Evolutionary conservation across 768 basidiomycete genomes (phyloP).

Genomic region (Russula lepida): DNA sequence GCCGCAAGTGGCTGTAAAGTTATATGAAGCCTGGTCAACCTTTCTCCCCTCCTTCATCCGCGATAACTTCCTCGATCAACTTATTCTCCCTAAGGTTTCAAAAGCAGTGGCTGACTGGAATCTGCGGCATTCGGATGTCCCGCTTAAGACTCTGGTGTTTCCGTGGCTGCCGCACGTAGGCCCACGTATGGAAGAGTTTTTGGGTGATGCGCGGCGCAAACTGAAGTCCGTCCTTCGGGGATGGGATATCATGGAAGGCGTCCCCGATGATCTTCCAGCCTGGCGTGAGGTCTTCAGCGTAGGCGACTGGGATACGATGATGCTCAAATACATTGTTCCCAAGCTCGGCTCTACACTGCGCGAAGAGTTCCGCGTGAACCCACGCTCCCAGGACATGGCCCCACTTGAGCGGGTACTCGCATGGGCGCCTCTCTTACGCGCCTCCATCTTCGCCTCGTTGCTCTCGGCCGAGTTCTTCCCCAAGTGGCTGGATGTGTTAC

Average conservation of each 20-base stretch:
- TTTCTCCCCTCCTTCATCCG: conserved; percentile 85
- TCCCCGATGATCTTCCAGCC: conserved; percentile 63
- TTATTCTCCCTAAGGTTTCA: conserved; percentile 87
- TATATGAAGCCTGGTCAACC: conserved; percentile 84
- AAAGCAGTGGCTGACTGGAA: conserved; percentile 82
- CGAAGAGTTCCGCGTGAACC: conserved; percentile 84
- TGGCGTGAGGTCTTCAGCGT: conserved; percentile 77
- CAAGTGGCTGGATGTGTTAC: conserved; percentile 89
- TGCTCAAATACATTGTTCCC: conserved; percentile 87
- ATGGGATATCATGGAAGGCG: conserved; percentile 65
- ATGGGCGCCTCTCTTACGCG: conserved; percentile 69
- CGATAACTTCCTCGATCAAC: conserved; percentile 93
- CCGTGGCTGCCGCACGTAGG: conserved; percentile 94
- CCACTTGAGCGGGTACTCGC: conserved; percentile 68
- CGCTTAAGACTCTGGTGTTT: conserved; percentile 78
- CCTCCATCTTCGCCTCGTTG: conserved; percentile 72
- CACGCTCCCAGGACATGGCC: conserved; percentile 79
- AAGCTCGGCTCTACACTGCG: conserved; percentile 79
- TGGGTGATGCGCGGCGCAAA: conserved; percentile 82
- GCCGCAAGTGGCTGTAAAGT: conserved; percentile 64
- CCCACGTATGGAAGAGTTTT: conserved; percentile 69
- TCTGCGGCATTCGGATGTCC: conserved; percentile 44
- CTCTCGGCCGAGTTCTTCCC: conserved; percentile 92
- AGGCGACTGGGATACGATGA: conserved; percentile 82
- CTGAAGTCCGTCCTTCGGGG: conserved; percentile 67